Base-by-base conservation (phyloP, 2,329 filamentous ascomycete genomes). In the Fusarium pseudograminearum region DNA sequence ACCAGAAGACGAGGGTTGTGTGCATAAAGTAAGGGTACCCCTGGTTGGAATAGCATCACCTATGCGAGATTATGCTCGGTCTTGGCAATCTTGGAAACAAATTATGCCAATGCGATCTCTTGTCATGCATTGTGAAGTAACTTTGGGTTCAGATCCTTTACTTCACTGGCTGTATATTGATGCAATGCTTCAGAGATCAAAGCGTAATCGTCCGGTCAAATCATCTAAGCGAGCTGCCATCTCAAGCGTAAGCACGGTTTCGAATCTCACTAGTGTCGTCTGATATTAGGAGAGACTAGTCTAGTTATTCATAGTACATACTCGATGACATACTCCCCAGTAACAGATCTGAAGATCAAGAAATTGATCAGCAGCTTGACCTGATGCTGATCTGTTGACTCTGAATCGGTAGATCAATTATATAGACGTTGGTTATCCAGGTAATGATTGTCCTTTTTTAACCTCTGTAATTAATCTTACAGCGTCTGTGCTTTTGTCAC, bases 21-120 rank as follows among this genome's bases (percentile, higher is more conserved):
- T 66, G 63, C 62, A 67, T 67, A 48, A 57, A 36, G 31, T 67
- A 57, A 66, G 56, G 38, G 31, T 51, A 61, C 22, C 63, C 63
- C 56, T 66, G 56, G n/a, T n/a, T 28, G 36, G 55, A 54, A 54
- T 56, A 50, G 22, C 52, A 52, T 50, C 26, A 48, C 38, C 34
- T 22, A 66, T 57, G 53, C 42, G 55, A 65, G 26, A 65, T 66
- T 61, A 33, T 61, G 31, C 54, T 30, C 53, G 28, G 22, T 38
- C 41, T 52, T 40, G 59, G 41, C 42, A 57, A 16, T n/a, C 31
- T 24, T 18, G 11, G 51, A 56, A 59, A 59, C 57, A 59, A 24
- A 38, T 48, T 47, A 55, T 66, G 26, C 16, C 47, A 60, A 54
- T 41, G 28, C 31, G 20, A 45, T 41, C 15, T 42, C 22, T 24